Evolutionary conservation across 257 asterid species (phyloP), one percentile per base, ranked within the genome.

Genomic region (Nicotiana tabacum): DNA sequence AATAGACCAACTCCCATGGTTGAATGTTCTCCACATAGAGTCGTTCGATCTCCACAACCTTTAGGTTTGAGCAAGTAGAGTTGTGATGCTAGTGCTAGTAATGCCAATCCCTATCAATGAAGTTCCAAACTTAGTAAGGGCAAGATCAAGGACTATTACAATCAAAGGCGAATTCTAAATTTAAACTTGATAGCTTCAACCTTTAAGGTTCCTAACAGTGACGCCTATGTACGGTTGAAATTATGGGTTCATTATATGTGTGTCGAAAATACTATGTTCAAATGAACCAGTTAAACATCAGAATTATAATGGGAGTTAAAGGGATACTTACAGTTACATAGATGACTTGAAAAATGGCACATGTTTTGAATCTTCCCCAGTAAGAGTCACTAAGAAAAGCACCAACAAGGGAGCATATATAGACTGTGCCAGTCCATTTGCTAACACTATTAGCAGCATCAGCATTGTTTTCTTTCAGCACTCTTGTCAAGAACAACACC

Each of bases 391-490:
- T 95, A 1, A 95, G 90, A 82, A 95, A 95, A 32, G 98, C 99
- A 21, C 99, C 99, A 24, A 95, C 97, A 3, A 95, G 97, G 18
- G 99, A 95, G 94, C 92, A 95, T 48, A 95, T 94, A 79, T 95
- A 95, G 53, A 95, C 98, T 1, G 99, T 95, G 48, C 99, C 99
- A 0, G 99, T 95, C 99, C 98, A 95, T 88, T 93, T 93, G 95
- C 99, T 95, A 2, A 95, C 99, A 37, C 91, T 92, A 84, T 95
- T 95, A 9, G 99, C 99, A 4, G 98, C 99, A 21, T 92, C 96
- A 9, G 98, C 99, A 61, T 94, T 95, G 91, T 91, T 89, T 81
- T 94, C 92, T 77, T 91, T 91, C 69, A 96, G 77, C 43, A 96
- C 98, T 60, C 99, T 88, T 2, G 99, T 96, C 8, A 94, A 90